Evolutionary conservation across 129 eudicot species (phyloP).

Genomic region (Pulicaria dysenterica): DNA sequence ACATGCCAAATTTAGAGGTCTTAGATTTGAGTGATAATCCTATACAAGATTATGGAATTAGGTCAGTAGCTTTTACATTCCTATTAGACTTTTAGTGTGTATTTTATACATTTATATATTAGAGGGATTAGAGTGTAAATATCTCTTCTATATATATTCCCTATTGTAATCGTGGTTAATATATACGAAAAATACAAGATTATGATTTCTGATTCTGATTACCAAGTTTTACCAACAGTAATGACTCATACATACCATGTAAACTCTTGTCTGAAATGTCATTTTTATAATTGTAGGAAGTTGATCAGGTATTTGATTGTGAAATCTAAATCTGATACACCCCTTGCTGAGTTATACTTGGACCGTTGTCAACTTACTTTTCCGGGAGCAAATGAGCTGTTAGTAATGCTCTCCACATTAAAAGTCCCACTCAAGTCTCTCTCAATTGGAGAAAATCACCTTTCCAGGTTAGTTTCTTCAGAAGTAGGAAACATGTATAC

Average conservation of each 20-base stretch:
- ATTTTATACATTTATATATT: no score
- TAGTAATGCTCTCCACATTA: slow-evolving; percentile 52
- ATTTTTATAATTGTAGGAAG: slow-evolving; percentile 41
- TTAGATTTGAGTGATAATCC: slow-evolving; percentile 78
- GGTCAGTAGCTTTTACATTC: slow-evolving; percentile 42
- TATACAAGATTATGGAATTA: slow-evolving; percentile 63
- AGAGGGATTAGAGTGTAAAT: no score
- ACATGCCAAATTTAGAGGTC: slow-evolving; percentile 70
- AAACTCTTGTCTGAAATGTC: slow-evolving; percentile 12
- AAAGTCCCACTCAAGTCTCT: slow-evolving; percentile 55
- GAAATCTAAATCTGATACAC: slow-evolving; percentile 47
- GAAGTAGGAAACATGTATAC: neutral
- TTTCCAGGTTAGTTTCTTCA: slow-evolving; percentile 55
- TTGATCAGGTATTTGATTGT: slow-evolving; percentile 51
- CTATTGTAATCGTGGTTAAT: no score
- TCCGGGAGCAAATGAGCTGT: slow-evolving; percentile 49
- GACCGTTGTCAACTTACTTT: slow-evolving; percentile 61
- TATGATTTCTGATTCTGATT: no score
- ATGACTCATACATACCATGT: slow-evolving; percentile 10
- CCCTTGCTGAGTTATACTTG: slow-evolving; percentile 55
- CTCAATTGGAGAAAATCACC: slow-evolving; percentile 62
- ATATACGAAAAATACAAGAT: no score
- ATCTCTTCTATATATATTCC: no score
- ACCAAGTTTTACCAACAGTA: no score
- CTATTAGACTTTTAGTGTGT: no score